Evolutionary conservation across 1,284 basidiomycete genomes (phyloP).

Genomic region (Sparassis latifolia): DNA sequence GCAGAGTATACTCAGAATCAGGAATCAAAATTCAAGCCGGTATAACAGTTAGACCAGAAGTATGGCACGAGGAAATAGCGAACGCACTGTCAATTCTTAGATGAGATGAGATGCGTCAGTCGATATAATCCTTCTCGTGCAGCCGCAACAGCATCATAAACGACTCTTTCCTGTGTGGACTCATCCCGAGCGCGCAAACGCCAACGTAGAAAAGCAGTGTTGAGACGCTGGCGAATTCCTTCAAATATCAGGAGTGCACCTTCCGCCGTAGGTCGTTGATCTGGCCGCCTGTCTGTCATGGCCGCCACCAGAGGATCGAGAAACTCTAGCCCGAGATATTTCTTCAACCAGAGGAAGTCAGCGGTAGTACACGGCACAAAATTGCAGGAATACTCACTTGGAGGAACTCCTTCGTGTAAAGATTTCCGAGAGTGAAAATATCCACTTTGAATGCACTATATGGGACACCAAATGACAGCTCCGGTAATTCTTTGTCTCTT

Average conservation of each 20-base stretch:
- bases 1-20: no score
- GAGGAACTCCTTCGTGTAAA: slow-evolving; percentile 10
- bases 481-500: slow-evolving; percentile 20
- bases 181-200: slow-evolving; percentile 9
- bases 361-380: neutral
- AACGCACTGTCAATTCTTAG: neutral
- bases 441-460: slow-evolving; percentile 27
- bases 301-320: slow-evolving; percentile 13
- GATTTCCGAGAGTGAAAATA: slow-evolving; percentile 22
- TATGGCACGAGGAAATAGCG: no score
- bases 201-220: slow-evolving; percentile 5
- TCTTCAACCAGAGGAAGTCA: slow-evolving; percentile 1
- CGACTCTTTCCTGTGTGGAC: slow-evolving; percentile 5
- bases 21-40: no score
- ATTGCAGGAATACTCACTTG: neutral
- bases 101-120: slow-evolving; percentile 6
- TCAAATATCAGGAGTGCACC: slow-evolving; percentile 5
- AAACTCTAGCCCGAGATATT: slow-evolving; percentile 14
- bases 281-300: slow-evolving; percentile 15
- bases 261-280: slow-evolving; percentile 12
- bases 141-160: slow-evolving; percentile 11
- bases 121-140: slow-evolving; percentile 10
- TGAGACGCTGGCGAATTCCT: neutral
- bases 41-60: no score
- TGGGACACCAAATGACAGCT: slow-evolving; percentile 16